These are phyloP conservation scores for Spirogloea muscicola DNA, from an alignment of 139 green algal species.

Conservation along the genomic window DNA sequence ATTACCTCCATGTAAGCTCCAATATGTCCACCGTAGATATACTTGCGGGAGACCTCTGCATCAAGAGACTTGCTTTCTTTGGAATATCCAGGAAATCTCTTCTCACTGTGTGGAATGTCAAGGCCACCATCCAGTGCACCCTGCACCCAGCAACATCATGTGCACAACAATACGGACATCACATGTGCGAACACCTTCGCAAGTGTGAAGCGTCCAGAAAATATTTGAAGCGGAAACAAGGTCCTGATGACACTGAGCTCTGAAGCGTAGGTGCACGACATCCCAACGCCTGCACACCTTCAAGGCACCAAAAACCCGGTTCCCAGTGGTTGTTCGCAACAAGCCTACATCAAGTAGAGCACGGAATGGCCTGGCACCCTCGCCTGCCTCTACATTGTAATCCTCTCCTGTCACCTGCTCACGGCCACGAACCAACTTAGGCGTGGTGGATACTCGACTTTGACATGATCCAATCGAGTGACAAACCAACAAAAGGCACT, in stretches of 20 bases:
- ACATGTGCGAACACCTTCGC: no score
- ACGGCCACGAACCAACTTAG: no score
- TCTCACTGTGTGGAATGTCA: slow-evolving; percentile 97
- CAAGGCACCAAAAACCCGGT: slow-evolving; percentile 84
- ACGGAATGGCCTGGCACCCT: slow-evolving; percentile 86
- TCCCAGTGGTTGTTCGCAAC: slow-evolving; percentile 90
- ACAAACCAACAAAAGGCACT: no score
- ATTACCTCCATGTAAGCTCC: slow-evolving; percentile 89
- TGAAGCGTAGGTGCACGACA: no score
- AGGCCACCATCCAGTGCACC: slow-evolving; percentile 93
- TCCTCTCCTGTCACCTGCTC: slow-evolving; percentile 75
- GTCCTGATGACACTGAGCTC: no score
- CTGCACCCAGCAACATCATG: no score
- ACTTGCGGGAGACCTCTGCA: slow-evolving; percentile 64
- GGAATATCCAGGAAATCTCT: slow-evolving; percentile 94
- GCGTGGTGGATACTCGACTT: no score
- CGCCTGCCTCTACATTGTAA: slow-evolving; percentile 90
- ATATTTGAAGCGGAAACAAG: no score
- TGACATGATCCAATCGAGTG: no score
- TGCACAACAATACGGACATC: no score
- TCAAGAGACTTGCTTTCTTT: slow-evolving; percentile 82
- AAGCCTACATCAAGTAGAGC: slow-evolving; percentile 94
- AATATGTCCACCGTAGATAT: slow-evolving; percentile 82
- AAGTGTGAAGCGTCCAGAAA: no score
- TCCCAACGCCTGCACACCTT: no score